Percentiles rank a stretch among this genome's conserved stretches.
Evolutionary conservation across 768 basidiomycete genomes (phyloP).

Genomic region (Astraeus odoratus): DNA sequence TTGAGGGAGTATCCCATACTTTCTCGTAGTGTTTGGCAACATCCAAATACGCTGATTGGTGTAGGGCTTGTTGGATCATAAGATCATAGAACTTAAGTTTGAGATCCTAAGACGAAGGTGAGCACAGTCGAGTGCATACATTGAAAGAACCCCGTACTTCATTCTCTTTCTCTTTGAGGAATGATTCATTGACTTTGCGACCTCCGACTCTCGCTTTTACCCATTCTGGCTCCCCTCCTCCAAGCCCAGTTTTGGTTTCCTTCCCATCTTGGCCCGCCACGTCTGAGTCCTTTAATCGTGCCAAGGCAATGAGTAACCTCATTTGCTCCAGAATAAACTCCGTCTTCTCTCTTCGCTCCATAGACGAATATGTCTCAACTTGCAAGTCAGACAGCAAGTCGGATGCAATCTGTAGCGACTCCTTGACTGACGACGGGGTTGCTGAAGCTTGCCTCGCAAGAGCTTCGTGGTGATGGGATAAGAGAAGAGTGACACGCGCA

Average conservation of each 20-base stretch:
- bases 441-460: slow-evolving; percentile 43
- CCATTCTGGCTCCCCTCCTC: slow-evolving; percentile 86
- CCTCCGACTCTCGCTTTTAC: slow-evolving; percentile 86
- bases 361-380: slow-evolving; percentile 98
- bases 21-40: slow-evolving; percentile 94
- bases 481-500: slow-evolving; percentile 85
- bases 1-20: slow-evolving; percentile 94
- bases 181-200: slow-evolving; percentile 89
- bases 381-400: slow-evolving; percentile 92
- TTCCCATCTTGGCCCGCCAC: slow-evolving; percentile 47
- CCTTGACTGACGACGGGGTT: slow-evolving; percentile 38
- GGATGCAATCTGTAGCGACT: slow-evolving; percentile 77
- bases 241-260: slow-evolving; percentile 45
- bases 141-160: slow-evolving; percentile 47
- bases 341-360: slow-evolving; percentile 97
- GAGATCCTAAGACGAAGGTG: slow-evolving; percentile 56
- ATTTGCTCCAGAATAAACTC: slow-evolving; percentile 98
- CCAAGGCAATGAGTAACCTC: slow-evolving; percentile 77
- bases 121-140: neutral
- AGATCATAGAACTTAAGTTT: slow-evolving; percentile 95
- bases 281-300: slow-evolving; percentile 67
- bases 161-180: slow-evolving; percentile 82
- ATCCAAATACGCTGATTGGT: slow-evolving; percentile 80
- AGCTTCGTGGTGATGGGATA: slow-evolving; percentile 80
- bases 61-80: slow-evolving; percentile 92